A percentile compares a stretch with the other conserved stretches of the same genome.
These are phyloP conservation scores for Phytophthora multivora DNA, from an alignment of 352 stramenopile genomes.

Conservation along the genomic window DNA sequence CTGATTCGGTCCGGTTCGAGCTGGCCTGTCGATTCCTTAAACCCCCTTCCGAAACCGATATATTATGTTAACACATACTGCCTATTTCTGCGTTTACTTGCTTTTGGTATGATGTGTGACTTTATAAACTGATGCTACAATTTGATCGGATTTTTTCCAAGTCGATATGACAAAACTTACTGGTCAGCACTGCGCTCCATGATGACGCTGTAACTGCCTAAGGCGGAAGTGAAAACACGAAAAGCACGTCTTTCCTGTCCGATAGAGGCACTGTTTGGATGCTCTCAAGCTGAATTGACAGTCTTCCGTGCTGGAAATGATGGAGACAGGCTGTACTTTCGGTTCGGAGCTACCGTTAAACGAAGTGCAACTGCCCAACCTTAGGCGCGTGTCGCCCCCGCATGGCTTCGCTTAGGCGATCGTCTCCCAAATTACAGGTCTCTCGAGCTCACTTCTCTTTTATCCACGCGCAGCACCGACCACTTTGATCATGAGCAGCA, in stretches of 20 bases:
- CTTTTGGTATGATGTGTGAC: neutral
- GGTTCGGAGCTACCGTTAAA: constrained; percentile 13
- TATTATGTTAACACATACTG: no score
- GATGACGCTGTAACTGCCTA: constrained; percentile 11
- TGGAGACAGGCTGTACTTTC: constrained; percentile 14
- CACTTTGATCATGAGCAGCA: constrained; percentile 26
- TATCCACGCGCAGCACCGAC: neutral
- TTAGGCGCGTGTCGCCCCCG: constrained; percentile 19
- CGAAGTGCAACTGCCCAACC: constrained; percentile 2
- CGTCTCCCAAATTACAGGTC: no score
- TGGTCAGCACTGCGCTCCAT: neutral
- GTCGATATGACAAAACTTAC: no score
- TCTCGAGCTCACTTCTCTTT: constrained; percentile 1
- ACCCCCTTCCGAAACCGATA: no score
- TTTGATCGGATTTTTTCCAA: neutral
- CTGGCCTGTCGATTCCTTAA: no score
- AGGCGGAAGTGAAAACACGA: constrained; percentile 11
- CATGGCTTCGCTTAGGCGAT: no score
- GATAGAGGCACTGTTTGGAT: constrained; percentile 18
- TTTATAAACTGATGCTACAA: neutral
- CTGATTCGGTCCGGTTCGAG: no score
- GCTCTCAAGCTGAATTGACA: neutral
- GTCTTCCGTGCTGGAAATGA: neutral
- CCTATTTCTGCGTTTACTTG: no score
- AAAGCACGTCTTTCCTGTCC: constrained; percentile 9